Percentiles rank a stretch among this genome's conserved stretches.
These are phyloP conservation scores for Ceratocystiopsis minuta DNA, from an alignment of 2,329 filamentous ascomycete species.

Conservation along the genomic window DNA sequence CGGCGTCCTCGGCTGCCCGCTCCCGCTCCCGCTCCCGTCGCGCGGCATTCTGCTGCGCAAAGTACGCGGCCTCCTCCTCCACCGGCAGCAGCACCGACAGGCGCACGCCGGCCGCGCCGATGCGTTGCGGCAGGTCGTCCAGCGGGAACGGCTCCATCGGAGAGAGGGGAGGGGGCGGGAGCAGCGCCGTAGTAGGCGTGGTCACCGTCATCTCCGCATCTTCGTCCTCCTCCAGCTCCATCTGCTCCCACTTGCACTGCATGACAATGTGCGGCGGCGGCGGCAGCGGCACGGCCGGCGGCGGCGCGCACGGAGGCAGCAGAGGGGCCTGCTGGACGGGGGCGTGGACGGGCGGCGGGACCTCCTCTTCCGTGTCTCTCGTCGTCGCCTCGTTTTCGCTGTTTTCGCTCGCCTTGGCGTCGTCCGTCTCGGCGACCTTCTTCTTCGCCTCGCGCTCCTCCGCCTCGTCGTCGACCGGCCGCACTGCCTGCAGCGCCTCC, in stretches of 20 bases:
- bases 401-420: neutral
- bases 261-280: conserved; percentile 4
- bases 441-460: neutral
- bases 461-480: conserved; percentile 4
- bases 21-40: neutral
- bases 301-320: neutral
- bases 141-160: conserved; percentile 29
- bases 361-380: no score
- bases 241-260: neutral
- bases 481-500: conserved; percentile 29
- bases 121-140: conserved; percentile 25
- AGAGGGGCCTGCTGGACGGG: conserved; percentile 11
- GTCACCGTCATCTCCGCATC: neutral
- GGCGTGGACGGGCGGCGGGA: no score
- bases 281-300: conserved; percentile 1
- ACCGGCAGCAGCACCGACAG: conserved; percentile 13
- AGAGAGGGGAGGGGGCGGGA: neutral
- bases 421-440: neutral
- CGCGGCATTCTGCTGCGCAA: conserved; percentile 4
- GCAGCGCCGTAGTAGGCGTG: neutral
- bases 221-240: neutral
- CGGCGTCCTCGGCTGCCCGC: neutral
- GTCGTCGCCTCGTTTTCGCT: no score
- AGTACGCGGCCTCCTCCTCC: conserved; percentile 13
- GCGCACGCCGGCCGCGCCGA: conserved; percentile 21